Base-by-base conservation (phyloP, 2,329 filamentous ascomycete species). In the Fusarium armeniacum region DNA sequence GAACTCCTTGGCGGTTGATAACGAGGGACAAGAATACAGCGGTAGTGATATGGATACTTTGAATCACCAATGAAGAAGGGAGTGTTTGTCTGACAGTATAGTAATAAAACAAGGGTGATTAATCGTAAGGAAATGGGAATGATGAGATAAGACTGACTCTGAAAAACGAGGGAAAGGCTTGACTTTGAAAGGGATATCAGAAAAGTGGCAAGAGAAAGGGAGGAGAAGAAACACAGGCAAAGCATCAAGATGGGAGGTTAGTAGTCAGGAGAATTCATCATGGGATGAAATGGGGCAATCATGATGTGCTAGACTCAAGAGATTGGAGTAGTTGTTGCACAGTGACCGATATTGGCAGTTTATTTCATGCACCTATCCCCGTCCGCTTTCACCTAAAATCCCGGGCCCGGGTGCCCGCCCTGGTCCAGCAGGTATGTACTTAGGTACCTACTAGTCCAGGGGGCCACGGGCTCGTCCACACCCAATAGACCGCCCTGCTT, bases 401-500 rank as follows among this genome's bases (percentile, higher is more conserved):
- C 60, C 44, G 45, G 65, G 59, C 68, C 60, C 44, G 45, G 64
- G 59, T 40, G 49, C 49, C 33, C 24, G 49, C 49, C 33, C 24
- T 52, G 35, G 49, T 15, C 33, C 49, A 51, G 49, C n/a, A 50
- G 22, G 22, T 44, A 40, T 5, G 6, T 20, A 12, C 36, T 22
- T 6, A 26, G 4, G 24, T 44, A 40, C 11, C 12, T 20, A 12
- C 36, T 40, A 38, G 33, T 28, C 12, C 22, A 51, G 63, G 45
- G 43, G 54, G 57, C 26, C 24, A 32, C 26, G 55, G 62, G 45
- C 56, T 58, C 54, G 58, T 56, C 58, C 55, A 56, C 55, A 69
- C 47, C 69, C 69, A 72, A 70, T 70, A 46, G 62, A 38, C 51
- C 45, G 44, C 49, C 50, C 35, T 46, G 49, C 18, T 35, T 15